Evolutionary conservation across 768 basidiomycete species (phyloP).

Genomic region (Flagelloscypha sp.): DNA sequence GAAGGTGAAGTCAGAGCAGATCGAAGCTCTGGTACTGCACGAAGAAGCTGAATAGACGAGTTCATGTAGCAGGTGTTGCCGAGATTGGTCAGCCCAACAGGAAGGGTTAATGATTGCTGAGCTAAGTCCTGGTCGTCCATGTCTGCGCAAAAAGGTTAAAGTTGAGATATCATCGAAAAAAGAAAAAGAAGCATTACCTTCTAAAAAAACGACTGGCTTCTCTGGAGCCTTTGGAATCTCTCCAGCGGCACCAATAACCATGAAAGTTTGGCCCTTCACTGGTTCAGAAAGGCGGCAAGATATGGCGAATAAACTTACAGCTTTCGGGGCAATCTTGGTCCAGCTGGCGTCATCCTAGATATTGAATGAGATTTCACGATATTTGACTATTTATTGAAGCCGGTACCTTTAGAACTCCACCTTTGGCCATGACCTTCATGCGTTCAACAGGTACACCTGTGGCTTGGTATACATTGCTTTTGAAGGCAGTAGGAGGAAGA

Average conservation of each 20-base stretch:
- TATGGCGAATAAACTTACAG: slow-evolving; percentile 36
- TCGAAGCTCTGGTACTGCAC: slow-evolving; percentile 85
- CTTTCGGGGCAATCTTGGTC: slow-evolving; percentile 77
- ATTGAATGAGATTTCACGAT: slow-evolving; percentile 3
- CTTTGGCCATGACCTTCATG: slow-evolving; percentile 98
- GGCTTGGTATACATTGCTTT: slow-evolving; percentile 67
- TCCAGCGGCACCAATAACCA: slow-evolving; percentile 89
- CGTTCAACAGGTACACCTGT: slow-evolving; percentile 86
- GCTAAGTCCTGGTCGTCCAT: slow-evolving; percentile 80
- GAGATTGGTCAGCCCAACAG: slow-evolving; percentile 76
- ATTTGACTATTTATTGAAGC: not conserved
- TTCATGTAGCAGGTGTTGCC: slow-evolving; percentile 99
- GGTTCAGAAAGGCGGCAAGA: slow-evolving; percentile 1
- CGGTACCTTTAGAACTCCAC: slow-evolving; percentile 78
- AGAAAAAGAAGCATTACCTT: slow-evolving; percentile 41
- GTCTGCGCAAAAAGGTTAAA: slow-evolving; percentile 37
- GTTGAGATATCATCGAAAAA: not conserved
- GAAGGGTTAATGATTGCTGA: slow-evolving; percentile 71
- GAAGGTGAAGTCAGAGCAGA: slow-evolving; percentile 47
- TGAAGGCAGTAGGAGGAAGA: slow-evolving; percentile 65
- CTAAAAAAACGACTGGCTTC: slow-evolving; percentile 73
- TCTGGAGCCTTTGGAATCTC: slow-evolving; percentile 85
- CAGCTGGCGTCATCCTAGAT: slow-evolving; percentile 79
- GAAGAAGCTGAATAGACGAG: slow-evolving; percentile 87
- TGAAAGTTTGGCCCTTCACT: slow-evolving; percentile 76